These are phyloP conservation scores for Volutella citrinella DNA, from an alignment of 2,329 filamentous ascomycete species.

Conservation along the genomic window DNA sequence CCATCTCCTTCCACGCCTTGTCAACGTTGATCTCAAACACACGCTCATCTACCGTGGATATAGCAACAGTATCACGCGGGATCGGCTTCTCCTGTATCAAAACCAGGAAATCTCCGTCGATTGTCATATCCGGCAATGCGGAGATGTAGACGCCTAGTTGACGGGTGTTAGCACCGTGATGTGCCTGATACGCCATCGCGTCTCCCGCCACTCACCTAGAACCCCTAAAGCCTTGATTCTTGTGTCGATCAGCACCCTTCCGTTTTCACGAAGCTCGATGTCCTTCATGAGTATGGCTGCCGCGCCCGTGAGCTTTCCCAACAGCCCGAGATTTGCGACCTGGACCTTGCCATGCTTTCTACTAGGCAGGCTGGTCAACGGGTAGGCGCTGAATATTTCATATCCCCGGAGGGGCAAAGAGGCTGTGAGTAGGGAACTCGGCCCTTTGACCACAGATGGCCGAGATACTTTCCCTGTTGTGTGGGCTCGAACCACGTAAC, in stretches of 20 bases:
- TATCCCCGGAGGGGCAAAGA: constrained; percentile 65
- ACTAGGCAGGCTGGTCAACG: constrained; percentile 57
- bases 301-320: constrained; percentile 87
- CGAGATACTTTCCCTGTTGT: constrained; percentile 59
- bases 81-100: constrained; percentile 71
- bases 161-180: too few species aligned
- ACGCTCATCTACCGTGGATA: constrained; percentile 48
- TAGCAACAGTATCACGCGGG: constrained; percentile 61
- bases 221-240: constrained; percentile 77
- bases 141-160: constrained; percentile 77
- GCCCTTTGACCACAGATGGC: constrained; percentile 43
- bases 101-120: constrained; percentile 68
- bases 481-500: constrained; percentile 75
- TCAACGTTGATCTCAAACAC: constrained; percentile 77
- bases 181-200: too few species aligned
- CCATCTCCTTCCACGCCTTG: constrained; percentile 73
- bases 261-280: constrained; percentile 52
- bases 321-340: constrained; percentile 71
- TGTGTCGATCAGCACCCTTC: constrained; percentile 62
- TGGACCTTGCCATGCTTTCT: constrained; percentile 35
- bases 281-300: constrained; percentile 69
- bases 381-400: constrained; percentile 78
- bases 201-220: constrained; percentile 61
- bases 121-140: constrained; percentile 55
- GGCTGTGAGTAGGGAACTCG: constrained; percentile 55